Conservation (phyloP, 805 yeast genomes). For the Metschnikowia picachoensis region DNA sequence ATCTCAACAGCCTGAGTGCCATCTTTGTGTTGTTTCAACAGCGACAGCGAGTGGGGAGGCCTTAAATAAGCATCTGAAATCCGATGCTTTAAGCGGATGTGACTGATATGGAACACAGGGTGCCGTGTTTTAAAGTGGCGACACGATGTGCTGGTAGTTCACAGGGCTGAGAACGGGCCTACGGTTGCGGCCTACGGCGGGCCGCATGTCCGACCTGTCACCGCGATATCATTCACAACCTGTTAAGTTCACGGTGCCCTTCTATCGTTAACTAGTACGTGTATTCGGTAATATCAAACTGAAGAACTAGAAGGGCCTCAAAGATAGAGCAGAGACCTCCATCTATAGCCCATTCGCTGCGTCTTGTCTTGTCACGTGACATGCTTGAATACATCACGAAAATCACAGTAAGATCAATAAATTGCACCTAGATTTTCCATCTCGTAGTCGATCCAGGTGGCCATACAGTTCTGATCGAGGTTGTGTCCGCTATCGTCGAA, state of each 20-base stretch:
- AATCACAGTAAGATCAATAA: background rate
- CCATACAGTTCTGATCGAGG: constrained; percentile 69
- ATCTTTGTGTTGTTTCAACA: background rate
- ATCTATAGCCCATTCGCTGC: no score
- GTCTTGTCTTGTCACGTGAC: no score
- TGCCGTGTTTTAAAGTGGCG: background rate
- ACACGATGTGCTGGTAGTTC: background rate
- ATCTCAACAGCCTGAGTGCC: background rate
- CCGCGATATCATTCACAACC: no score
- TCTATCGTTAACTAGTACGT: no score
- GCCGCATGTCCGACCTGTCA: no score
- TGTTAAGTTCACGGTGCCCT: no score
- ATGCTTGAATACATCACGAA: no score
- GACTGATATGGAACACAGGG: background rate
- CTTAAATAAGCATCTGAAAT: background rate
- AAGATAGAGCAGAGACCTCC: no score
- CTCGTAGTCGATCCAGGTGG: constrained; percentile 57
- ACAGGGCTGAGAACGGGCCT: background rate
- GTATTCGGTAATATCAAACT: no score
- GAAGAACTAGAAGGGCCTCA: no score
- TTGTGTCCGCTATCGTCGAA: constrained; percentile 52
- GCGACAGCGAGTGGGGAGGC: background rate
- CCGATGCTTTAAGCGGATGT: background rate
- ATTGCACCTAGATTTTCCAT: constrained; percentile 20
- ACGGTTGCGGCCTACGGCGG: no score